These are phyloP conservation scores for Aspergillus jensenii DNA, from an alignment of 2,329 filamentous ascomycete species.

Conservation along the genomic window DNA sequence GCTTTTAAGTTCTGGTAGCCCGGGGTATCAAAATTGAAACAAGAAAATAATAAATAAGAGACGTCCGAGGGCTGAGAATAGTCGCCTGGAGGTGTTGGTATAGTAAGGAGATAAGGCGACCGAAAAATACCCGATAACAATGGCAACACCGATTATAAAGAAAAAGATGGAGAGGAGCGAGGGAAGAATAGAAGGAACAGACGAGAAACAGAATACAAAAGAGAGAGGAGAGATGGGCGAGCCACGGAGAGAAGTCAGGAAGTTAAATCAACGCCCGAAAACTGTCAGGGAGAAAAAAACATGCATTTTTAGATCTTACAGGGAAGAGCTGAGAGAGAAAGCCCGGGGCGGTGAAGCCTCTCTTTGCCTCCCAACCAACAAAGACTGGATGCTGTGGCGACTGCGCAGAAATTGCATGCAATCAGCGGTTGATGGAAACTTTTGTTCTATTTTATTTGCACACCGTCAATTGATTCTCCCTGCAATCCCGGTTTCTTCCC, in stretches of 20 bases:
- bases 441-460: too few species aligned
- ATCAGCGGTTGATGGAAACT: neutral
- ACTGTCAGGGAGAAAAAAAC: neutral
- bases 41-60: slow-evolving; percentile 7
- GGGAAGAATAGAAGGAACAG: neutral
- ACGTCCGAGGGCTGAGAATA: neutral
- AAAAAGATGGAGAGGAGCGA: neutral
- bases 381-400: neutral
- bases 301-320: neutral
- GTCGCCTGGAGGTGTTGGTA: neutral
- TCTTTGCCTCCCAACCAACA: slow-evolving; percentile 3
- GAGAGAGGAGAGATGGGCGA: neutral
- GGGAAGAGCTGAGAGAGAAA: neutral
- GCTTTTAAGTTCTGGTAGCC: slow-evolving; percentile 7
- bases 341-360: neutral
- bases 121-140: neutral
- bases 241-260: neutral
- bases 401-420: neutral
- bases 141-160: slow-evolving; percentile 1
- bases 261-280: too few species aligned
- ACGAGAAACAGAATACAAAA: neutral
- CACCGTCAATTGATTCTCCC: too few species aligned
- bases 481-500: neutral
- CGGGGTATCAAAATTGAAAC: slow-evolving; percentile 3
- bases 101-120: neutral